Percentiles rank a stretch among this genome's conserved stretches.
These are phyloP conservation scores for Hypoxylon sp. DNA, from an alignment of 2,329 filamentous ascomycete genomes.

Conservation along the genomic window DNA sequence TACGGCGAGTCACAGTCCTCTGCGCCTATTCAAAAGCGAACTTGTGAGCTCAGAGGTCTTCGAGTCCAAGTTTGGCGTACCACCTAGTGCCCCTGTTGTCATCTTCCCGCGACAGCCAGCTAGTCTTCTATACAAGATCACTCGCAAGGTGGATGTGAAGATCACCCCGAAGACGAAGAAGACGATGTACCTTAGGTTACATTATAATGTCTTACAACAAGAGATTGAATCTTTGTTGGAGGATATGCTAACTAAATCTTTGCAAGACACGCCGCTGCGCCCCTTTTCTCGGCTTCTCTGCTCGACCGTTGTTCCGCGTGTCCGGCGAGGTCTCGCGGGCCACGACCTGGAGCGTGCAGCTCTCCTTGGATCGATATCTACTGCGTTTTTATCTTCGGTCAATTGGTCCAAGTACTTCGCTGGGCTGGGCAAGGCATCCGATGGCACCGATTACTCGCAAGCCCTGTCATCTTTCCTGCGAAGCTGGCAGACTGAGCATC, in stretches of 20 bases:
- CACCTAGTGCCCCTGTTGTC: constrained; percentile 66
- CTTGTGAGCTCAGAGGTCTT: constrained; percentile 79
- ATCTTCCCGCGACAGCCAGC: constrained; percentile 87
- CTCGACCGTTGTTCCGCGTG: constrained; percentile 58
- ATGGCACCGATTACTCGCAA: constrained; percentile 52
- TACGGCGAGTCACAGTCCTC: constrained; percentile 79
- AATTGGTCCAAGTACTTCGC: constrained; percentile 64
- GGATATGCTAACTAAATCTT: constrained; percentile 56
- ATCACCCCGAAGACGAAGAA: constrained; percentile 55
- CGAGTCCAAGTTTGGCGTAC: constrained; percentile 70
- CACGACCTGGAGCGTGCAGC: constrained; percentile 69
- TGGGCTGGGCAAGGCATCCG: constrained; percentile 60
- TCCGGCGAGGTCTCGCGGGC: constrained; percentile 59
- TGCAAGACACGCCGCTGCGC: constrained; percentile 57
- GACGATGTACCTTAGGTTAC: constrained; percentile 75
- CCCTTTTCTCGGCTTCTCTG: constrained; percentile 63
- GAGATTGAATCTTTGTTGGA: constrained; percentile 71
- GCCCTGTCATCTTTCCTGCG: constrained; percentile 52
- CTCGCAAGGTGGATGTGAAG: constrained; percentile 59
- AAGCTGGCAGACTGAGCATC: constrained; percentile 55
- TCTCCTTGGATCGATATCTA: constrained; percentile 65
- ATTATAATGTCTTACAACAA: constrained; percentile 82
- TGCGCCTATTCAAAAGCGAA: constrained; percentile 78
- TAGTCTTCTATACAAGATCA: constrained; percentile 83
- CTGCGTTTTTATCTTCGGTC: constrained; percentile 59